A percentile compares a stretch with the other conserved stretches of the same genome.
phyloP scores from a whole-genome alignment of 225 moss, liverwort and hornwort genomes.

The Thuidium tamariscinum region DNA sequence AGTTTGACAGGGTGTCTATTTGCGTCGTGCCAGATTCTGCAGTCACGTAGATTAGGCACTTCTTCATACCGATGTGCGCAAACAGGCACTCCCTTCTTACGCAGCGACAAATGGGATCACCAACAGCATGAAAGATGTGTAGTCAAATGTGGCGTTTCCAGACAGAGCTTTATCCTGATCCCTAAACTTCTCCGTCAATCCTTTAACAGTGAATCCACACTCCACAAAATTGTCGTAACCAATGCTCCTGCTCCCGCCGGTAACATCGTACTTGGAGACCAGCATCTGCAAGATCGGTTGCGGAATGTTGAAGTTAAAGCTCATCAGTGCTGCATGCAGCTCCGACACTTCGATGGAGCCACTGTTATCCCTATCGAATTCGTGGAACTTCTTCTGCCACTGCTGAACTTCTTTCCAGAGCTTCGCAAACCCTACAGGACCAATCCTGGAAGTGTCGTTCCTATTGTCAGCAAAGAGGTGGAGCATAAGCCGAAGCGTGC shows the following conservation, averaged over 20 bases:
- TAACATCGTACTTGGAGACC: slow-evolving; percentile 76
- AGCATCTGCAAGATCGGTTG: slow-evolving; percentile 59
- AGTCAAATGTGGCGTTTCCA: slow-evolving; percentile 75
- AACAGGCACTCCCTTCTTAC: background rate
- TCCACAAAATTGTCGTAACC: slow-evolving; percentile 94
- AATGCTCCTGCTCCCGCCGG: slow-evolving; percentile 67
- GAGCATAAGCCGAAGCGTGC: slow-evolving; percentile 81
- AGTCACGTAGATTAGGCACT: background rate
- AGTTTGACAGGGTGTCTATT: background rate
- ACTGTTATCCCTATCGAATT: slow-evolving; percentile 79
- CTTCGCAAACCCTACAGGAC: slow-evolving; percentile 54
- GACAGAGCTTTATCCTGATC: slow-evolving; percentile 53
- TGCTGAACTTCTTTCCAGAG: slow-evolving; percentile 79
- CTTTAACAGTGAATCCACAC: slow-evolving; percentile 96
- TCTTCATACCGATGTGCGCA: background rate
- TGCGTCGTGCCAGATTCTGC: background rate
- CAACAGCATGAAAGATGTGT: slow-evolving; percentile 78
- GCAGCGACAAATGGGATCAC: slow-evolving; percentile 86
- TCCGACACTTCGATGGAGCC: slow-evolving; percentile 75
- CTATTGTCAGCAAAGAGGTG: slow-evolving; percentile 53
- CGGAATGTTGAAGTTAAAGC: slow-evolving; percentile 75
- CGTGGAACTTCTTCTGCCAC: slow-evolving; percentile 63
- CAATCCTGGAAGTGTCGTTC: slow-evolving; percentile 31
- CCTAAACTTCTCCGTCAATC: slow-evolving; percentile 85
- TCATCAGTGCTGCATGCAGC: slow-evolving; percentile 58